Conservation (phyloP, 768 basidiomycete species). For the Termitomyces titanicus region DNA sequence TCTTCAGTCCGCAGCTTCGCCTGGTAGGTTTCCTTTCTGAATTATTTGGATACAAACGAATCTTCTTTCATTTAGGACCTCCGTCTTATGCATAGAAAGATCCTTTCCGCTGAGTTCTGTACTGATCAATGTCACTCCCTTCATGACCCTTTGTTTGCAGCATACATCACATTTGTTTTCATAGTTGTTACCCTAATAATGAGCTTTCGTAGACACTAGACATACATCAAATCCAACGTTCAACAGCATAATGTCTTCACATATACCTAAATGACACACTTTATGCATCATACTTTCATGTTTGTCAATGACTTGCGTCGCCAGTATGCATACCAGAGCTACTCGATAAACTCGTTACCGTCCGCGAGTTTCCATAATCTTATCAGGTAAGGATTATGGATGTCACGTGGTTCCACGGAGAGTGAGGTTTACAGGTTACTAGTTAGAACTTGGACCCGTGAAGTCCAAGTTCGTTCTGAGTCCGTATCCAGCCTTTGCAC, state of each 20-base stretch:
- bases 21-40: slow-evolving; percentile 42
- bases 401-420: neutral
- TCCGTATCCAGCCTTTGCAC: neutral
- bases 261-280: neutral
- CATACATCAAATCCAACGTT: neutral
- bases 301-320: no score
- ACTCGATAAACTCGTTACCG: no score
- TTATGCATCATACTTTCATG: neutral
- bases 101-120: neutral
- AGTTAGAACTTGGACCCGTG: no score
- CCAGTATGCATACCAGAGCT: no score
- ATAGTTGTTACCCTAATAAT: slow-evolving; percentile 18
- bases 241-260: slow-evolving; percentile 2
- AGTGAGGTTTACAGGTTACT: no score
- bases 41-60: neutral
- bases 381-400: no score
- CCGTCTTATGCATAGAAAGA: slow-evolving; percentile 28
- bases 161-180: slow-evolving; percentile 15
- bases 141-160: slow-evolving; percentile 7
- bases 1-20: slow-evolving; percentile 54
- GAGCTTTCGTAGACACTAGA: slow-evolving; percentile 9
- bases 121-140: neutral
- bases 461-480: no score
- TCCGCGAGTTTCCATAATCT: no score
- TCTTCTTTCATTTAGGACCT: slow-evolving; percentile 25